These are phyloP conservation scores for Rhizopus stolonifer DNA, from an alignment of 371 early-diverging fungal genomes.

Conservation along the genomic window DNA sequence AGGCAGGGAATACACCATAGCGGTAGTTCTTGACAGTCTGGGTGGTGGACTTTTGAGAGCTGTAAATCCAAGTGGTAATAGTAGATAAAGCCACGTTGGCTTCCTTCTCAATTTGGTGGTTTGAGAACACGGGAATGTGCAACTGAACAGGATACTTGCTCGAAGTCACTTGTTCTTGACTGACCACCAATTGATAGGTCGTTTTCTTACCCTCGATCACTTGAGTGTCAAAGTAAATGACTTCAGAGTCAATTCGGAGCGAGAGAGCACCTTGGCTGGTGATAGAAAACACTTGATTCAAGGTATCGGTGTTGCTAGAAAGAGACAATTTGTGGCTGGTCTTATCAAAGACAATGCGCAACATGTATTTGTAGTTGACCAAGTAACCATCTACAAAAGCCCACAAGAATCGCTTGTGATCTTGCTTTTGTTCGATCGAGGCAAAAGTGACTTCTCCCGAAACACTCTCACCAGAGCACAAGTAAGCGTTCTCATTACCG, in stretches of 20 bases:
- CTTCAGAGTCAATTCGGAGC: slow-evolving; percentile 23
- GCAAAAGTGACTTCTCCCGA: slow-evolving; percentile 30
- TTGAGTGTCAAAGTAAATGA: slow-evolving; percentile 15
- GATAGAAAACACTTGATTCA: slow-evolving; percentile 32
- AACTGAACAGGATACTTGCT: slow-evolving; percentile 23
- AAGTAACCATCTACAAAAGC: slow-evolving; percentile 48
- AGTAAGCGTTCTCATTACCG: slow-evolving; percentile 35
- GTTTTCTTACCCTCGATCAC: neutral
- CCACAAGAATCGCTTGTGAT: slow-evolving; percentile 51
- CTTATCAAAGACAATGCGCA: slow-evolving; percentile 29
- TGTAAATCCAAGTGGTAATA: slow-evolving; percentile 22
- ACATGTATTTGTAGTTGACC: slow-evolving; percentile 55
- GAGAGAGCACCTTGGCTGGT: slow-evolving; percentile 24
- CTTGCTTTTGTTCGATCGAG: slow-evolving; percentile 26
- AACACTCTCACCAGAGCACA: slow-evolving; percentile 31
- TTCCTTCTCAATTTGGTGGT: slow-evolving; percentile 25
- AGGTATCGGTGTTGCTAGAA: slow-evolving; percentile 19
- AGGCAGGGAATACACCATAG: slow-evolving; percentile 37
- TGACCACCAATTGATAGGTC: slow-evolving; percentile 6
- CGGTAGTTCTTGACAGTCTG: slow-evolving; percentile 11
- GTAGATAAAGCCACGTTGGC: slow-evolving; percentile 27
- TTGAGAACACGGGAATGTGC: slow-evolving; percentile 33
- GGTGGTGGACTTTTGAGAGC: slow-evolving; percentile 22
- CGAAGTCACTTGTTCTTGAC: neutral
- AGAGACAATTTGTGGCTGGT: slow-evolving; percentile 30